Evolutionary conservation across 495 filamentous ascomycete species (phyloP), one percentile per base, ranked within the genome.

Genomic region (Penicillium paradoxum): DNA sequence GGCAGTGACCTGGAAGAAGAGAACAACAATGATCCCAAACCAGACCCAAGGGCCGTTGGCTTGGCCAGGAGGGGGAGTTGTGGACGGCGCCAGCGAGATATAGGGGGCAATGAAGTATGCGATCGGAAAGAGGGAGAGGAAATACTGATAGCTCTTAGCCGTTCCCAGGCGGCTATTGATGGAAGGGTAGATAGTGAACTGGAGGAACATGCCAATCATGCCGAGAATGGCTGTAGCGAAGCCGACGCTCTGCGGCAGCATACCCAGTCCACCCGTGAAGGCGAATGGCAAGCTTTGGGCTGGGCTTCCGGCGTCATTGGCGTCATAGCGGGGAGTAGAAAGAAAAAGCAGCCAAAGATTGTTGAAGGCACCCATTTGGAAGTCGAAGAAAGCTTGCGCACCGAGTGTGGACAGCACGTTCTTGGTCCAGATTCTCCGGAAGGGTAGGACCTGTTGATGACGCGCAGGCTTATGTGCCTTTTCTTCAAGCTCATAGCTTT

Each of bases 291-390:
- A 73, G 34, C 64, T 66, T 18, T 70, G 77, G 9, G 62, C 62
- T 6, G 75, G 73, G 41, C 67, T 68, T 27, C 63, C 58, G 6
- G 76, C 67, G 51, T 76, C 65, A 33, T 71, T 68, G 11, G 72
- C 53, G 53, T 87, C 77, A 56, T 83, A 84, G 30, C 88, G 86
- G 0, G 89, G 86, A 0, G 89, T 88, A 0, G 86, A 89, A 52
- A 95, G 83, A 75, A 91, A 92, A 51, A 89, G 78, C 54, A 88
- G 86, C 88, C 87, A 92, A 40, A 92, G 78, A 44, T 84, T 86
- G 67, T 89, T 89, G 77, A 91, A 93, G 38, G 88, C 88, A 53
- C 73, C 87, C 67, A 91, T 79, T 60, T 91, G 87, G 60, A 87
- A 83, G 34, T 85, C 83, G 49, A 93, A 77, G 55, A 90, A 77